These are phyloP conservation scores for Pestalotiopsis fici DNA, from an alignment of 2,329 filamentous ascomycete species.

Conservation along the genomic window DNA sequence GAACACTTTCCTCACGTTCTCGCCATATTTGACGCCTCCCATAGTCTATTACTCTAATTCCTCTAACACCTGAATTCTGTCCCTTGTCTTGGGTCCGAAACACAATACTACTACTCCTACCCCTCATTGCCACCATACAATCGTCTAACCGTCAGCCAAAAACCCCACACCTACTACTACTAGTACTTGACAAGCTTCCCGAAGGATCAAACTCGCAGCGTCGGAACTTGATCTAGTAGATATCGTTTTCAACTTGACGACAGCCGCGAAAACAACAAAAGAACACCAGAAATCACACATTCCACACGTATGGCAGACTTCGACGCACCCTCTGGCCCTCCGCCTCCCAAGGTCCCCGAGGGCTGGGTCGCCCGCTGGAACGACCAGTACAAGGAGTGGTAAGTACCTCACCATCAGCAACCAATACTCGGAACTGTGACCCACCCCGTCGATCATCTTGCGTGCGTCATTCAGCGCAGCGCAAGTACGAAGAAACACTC, in stretches of 20 bases:
- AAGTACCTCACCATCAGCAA: slow-evolving; percentile 4
- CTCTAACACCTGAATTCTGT: too few species aligned
- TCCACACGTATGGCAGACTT: slow-evolving; percentile 53
- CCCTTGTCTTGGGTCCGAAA: slow-evolving; percentile 5
- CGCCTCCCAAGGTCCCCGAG: slow-evolving; percentile 65
- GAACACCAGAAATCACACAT: neutral
- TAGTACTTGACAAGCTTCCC: neutral
- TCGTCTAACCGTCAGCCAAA: neutral
- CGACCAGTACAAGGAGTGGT: slow-evolving; percentile 82
- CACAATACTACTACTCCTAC: slow-evolving; percentile 5
- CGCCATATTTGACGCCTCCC: too few species aligned
- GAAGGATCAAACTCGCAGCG: neutral
- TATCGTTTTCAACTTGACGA: neutral
- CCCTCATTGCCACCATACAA: slow-evolving; percentile 3
- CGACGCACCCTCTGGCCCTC: slow-evolving; percentile 53
- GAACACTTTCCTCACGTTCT: neutral
- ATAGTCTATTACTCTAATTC: neutral
- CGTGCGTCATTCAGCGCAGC: neutral
- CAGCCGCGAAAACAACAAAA: neutral
- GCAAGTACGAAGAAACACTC: too few species aligned
- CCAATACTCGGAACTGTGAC: neutral
- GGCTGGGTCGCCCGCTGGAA: slow-evolving; percentile 89
- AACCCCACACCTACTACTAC: neutral
- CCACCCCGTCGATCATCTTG: neutral
- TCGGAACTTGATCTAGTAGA: neutral